phyloP scores from a whole-genome alignment of 495 filamentous ascomycete genomes.

The Glonium stellatum region DNA sequence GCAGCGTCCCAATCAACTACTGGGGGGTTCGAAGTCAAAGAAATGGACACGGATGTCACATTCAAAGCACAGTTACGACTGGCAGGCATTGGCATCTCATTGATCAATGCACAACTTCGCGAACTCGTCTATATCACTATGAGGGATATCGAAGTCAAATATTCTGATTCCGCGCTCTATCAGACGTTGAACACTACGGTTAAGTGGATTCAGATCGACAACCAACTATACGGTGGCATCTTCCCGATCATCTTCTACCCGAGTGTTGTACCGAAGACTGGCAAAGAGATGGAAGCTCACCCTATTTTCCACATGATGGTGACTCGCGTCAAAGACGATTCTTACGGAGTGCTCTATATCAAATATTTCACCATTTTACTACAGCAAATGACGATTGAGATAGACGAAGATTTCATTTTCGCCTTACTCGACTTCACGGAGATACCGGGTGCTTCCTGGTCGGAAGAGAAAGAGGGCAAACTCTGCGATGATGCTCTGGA shows the following conservation, averaged over 20 bases:
- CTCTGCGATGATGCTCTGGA: slow-evolving; percentile 85
- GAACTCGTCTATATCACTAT: slow-evolving; percentile 92
- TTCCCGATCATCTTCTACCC: slow-evolving; percentile 97
- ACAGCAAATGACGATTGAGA: slow-evolving; percentile 96
- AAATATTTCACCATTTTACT: slow-evolving; percentile 92
- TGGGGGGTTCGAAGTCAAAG: slow-evolving; percentile 85
- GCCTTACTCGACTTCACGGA: slow-evolving; percentile 93
- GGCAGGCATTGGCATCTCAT: slow-evolving; percentile 85
- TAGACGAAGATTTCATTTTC: slow-evolving; percentile 97
- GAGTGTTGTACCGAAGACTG: slow-evolving; percentile 96
- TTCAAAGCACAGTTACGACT: slow-evolving; percentile 83
- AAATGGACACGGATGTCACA: slow-evolving; percentile 73
- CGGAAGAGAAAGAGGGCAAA: slow-evolving; percentile 70
- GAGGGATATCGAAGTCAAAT: slow-evolving; percentile 85
- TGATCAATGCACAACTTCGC: slow-evolving; percentile 85
- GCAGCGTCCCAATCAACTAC: slow-evolving; percentile 51
- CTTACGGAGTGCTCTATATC: slow-evolving; percentile 95
- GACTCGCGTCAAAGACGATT: slow-evolving; percentile 94
- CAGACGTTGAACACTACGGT: slow-evolving; percentile 83
- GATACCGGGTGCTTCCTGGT: slow-evolving; percentile 88
- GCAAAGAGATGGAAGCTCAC: slow-evolving; percentile 93
- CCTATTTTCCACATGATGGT: slow-evolving; percentile 88
- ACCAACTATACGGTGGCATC: slow-evolving; percentile 95
- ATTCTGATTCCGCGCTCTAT: slow-evolving; percentile 82
- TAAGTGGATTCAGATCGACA: slow-evolving; percentile 99